Evolutionary conservation across 2,329 filamentous ascomycete genomes (phyloP).

Genomic region (Diaporthe humulicola): DNA sequence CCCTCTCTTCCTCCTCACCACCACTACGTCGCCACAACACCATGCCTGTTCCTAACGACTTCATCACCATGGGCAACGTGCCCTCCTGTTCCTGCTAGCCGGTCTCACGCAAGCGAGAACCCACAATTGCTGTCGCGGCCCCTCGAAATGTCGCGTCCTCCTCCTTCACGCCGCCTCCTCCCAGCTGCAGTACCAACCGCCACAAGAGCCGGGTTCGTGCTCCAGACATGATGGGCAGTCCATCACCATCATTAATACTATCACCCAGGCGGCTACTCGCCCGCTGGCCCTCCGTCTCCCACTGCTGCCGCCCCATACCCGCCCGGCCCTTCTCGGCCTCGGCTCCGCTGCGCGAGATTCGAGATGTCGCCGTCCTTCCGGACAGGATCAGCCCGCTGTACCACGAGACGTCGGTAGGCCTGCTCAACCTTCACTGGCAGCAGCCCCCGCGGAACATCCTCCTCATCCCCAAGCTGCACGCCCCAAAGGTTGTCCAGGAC

Average conservation of each 20-base stretch:
- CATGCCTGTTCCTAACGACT: conserved; percentile 7
- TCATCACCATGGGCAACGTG: conserved; percentile 16
- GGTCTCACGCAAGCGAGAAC: background rate
- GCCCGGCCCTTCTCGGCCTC: conserved; percentile 64
- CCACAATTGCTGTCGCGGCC: background rate
- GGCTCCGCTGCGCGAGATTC: conserved; percentile 58
- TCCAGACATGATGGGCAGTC: conserved; percentile 29
- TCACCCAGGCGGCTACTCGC: conserved; percentile 25
- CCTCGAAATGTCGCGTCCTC: conserved; percentile 37
- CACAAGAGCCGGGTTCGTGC: conserved; percentile 8
- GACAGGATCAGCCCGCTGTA: conserved; percentile 73
- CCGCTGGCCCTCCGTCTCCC: background rate
- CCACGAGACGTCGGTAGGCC: conserved; percentile 66
- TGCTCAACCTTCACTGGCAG: conserved; percentile 68
- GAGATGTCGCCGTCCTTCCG: conserved; percentile 63
- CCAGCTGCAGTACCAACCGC: conserved; percentile 9
- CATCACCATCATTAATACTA: background rate
- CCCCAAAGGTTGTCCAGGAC: conserved; percentile 64
- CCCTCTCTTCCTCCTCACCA: background rate
- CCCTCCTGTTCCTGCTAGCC: background rate
- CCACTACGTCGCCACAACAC: background rate
- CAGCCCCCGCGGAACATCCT: conserved; percentile 69
- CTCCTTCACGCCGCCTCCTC: conserved; percentile 8
- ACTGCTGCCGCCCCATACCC: conserved; percentile 36
- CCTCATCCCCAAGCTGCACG: conserved; percentile 70